phyloP scores from a whole-genome alignment of 2,329 filamentous ascomycete species.

The Colletotrichum kahawae region DNA sequence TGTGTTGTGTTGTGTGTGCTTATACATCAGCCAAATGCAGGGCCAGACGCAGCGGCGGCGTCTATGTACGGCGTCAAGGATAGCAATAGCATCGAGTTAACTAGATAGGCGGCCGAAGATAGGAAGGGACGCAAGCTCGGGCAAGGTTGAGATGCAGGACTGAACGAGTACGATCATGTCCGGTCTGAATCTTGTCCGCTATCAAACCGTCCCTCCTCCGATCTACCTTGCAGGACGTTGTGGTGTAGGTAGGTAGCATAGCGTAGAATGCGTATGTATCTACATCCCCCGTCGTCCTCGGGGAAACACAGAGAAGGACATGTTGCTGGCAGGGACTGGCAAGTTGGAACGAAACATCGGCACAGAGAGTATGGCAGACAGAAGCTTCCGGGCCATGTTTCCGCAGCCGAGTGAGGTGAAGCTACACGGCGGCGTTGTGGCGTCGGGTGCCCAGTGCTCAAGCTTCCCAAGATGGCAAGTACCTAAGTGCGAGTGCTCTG shows the following conservation, averaged over 20 bases:
- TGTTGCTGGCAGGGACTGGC: not conserved
- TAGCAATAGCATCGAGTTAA: not conserved
- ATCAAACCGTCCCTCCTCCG: not conserved
- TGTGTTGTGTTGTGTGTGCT: not conserved
- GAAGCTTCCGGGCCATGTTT: not conserved
- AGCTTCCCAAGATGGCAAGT: constrained; percentile 7
- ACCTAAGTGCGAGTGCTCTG: not conserved
- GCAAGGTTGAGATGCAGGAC: not conserved
- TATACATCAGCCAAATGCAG: not conserved
- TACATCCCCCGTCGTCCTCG: not conserved
- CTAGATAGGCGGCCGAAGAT: not conserved
- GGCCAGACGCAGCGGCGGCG: not conserved
- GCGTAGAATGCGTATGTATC: not conserved
- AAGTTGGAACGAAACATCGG: not conserved
- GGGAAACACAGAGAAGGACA: not conserved
- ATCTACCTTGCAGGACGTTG: not conserved
- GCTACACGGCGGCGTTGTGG: constrained; percentile 5
- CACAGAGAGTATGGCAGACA: not conserved
- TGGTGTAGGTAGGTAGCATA: not conserved
- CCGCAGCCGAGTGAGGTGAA: not conserved
- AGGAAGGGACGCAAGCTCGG: not conserved
- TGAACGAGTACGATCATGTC: not conserved
- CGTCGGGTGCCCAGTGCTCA: constrained; percentile 14
- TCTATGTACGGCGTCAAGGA: not conserved
- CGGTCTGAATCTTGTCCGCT: not conserved